These are phyloP conservation scores for Fusarium fracticaudum DNA, from an alignment of 2,329 filamentous ascomycete genomes.

Conservation along the genomic window DNA sequence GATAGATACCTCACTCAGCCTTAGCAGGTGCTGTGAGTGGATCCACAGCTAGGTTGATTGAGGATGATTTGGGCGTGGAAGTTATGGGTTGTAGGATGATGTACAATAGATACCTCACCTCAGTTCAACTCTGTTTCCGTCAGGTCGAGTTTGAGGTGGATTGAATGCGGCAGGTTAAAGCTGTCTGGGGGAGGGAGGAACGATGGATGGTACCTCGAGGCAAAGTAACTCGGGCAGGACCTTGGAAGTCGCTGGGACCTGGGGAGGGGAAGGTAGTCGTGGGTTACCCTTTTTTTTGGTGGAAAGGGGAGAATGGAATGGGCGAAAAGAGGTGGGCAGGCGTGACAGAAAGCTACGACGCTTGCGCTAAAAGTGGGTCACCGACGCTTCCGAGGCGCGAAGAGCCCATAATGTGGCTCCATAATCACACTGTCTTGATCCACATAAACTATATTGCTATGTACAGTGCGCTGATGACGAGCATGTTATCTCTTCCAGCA, in stretches of 20 bases:
- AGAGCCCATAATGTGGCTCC: neutral
- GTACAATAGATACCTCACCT: slow-evolving; percentile 35
- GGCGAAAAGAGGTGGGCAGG: slow-evolving; percentile 44
- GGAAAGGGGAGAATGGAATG: slow-evolving; percentile 45
- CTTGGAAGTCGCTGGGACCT: slow-evolving; percentile 46
- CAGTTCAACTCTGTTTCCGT: slow-evolving; percentile 14
- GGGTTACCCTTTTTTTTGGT: slow-evolving; percentile 49
- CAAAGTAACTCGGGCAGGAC: slow-evolving; percentile 53
- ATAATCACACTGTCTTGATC: neutral
- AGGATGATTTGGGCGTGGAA: slow-evolving; percentile 11
- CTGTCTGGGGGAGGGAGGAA: slow-evolving; percentile 39
- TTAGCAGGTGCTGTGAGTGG: slow-evolving; percentile 40
- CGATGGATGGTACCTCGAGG: slow-evolving; percentile 51
- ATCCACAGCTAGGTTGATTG: slow-evolving; percentile 32
- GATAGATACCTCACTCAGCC: neutral
- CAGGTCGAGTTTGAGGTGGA: slow-evolving; percentile 35
- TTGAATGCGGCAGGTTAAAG: slow-evolving; percentile 17
- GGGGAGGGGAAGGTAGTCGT: slow-evolving; percentile 46
- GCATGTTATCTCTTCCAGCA: slow-evolving; percentile 5
- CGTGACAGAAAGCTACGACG: slow-evolving; percentile 41
- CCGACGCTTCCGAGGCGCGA: slow-evolving; percentile 11
- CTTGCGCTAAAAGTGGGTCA: slow-evolving; percentile 28
- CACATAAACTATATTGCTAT: fast-evolving
- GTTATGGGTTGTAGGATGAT: slow-evolving; percentile 24
- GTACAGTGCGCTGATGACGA: slow-evolving; percentile 17